Evolutionary conservation across 2,329 filamentous ascomycete genomes (phyloP), one percentile per base, ranked within the genome.

Genomic region (Monosporascus sp.): DNA sequence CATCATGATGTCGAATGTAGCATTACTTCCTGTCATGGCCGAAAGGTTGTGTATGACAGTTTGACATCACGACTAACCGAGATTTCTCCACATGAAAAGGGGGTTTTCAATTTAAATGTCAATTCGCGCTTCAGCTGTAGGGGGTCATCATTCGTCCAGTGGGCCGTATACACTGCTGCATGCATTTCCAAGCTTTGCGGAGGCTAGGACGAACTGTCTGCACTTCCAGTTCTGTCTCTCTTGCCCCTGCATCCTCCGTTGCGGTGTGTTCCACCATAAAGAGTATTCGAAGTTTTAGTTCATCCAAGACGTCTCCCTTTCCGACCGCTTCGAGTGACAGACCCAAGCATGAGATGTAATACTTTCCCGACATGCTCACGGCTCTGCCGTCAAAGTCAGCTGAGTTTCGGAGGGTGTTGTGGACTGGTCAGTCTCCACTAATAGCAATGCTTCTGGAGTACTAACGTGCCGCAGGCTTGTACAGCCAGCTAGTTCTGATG

Each of bases 401-500:
- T 3, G 78, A 83, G 53, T 86, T 86, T 63, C 73, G 83, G 4
- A 80, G 79, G 37, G 82, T 87, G 22, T 68, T 87, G 15, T 83
- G 79, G 68, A 86, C 84, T n/a, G 56, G 58, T 54, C 51, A 15
- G 54, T 45, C 15, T 43, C 15, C 14, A 1, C n/a, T 7, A 15
- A 5, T 24, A 24, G 7, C 17, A 24, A 37, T 6, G 22, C 22
- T 31, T 18, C 17, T 8, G 18, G 7, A 2, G 38, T 31, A 17
- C 38, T 53, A 45, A 57, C 9, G 35, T 1, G 20, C 3, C 9
- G 2, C 26, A 2, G 83, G 83, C 0, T 68, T 86, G 7, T 86
- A 85, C 65, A 77, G 75, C 11, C 84, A 87, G 65, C 67, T 87
- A 8, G 83, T 86, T 0, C 74, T 83, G 0, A 87, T 86, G 83